Evolutionary conservation across 257 asterid genomes (phyloP).

Genomic region (Ballota nigra): DNA sequence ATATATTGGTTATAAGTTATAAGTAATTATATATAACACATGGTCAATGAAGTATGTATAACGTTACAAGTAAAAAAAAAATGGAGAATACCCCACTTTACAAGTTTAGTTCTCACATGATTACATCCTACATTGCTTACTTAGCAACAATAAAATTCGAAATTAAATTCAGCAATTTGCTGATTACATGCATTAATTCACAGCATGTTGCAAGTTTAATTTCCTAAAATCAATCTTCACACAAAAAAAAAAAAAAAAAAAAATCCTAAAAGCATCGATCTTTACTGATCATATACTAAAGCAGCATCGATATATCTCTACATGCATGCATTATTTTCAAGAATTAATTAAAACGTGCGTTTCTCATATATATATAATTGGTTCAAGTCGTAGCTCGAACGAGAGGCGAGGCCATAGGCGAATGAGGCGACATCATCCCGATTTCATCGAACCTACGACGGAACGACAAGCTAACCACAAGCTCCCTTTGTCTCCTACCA

Average conservation of each 20-base stretch:
- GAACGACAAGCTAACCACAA: constrained; percentile 70
- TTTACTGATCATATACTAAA: not conserved
- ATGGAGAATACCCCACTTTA: not conserved
- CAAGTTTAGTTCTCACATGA: not conserved
- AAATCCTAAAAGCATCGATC: not conserved
- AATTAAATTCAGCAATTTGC: not conserved
- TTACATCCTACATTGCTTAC: not conserved
- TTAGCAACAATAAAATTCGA: not conserved
- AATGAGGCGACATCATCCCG: constrained; percentile 58
- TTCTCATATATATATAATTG: not conserved
- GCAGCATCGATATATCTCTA: not conserved
- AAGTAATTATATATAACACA: no score
- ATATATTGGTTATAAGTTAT: no score
- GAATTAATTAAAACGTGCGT: not conserved
- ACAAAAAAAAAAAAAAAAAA: not conserved
- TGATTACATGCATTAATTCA: not conserved
- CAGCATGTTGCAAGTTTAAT: not conserved
- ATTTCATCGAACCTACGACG: constrained; percentile 52
- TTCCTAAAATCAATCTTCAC: not conserved
- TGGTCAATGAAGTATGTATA: no score
- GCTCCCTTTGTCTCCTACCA: constrained; percentile 42
- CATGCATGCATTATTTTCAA: not conserved
- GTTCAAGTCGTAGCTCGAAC: constrained; percentile 60
- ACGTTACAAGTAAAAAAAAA: no score
- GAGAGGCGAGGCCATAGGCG: constrained; percentile 77